These are phyloP conservation scores for Cryphonectria naterciae DNA, from an alignment of 2,329 filamentous ascomycete genomes.

Conservation along the genomic window DNA sequence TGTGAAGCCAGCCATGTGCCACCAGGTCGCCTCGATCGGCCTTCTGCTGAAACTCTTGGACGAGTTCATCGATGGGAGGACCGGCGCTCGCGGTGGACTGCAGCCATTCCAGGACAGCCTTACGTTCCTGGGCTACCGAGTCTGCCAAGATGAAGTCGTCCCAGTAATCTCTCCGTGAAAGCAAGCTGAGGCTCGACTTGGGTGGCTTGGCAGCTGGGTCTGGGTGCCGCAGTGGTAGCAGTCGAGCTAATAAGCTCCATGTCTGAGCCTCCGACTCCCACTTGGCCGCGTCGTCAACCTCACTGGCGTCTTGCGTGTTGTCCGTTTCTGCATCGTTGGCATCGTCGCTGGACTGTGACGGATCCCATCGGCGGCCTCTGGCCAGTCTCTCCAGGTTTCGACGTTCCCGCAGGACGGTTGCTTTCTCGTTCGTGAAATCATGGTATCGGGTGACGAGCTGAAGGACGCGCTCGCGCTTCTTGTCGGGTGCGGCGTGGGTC, in stretches of 20 bases:
- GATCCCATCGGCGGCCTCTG: slow-evolving; percentile 38
- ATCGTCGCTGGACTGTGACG: slow-evolving; percentile 41
- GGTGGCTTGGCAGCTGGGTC: slow-evolving; percentile 37
- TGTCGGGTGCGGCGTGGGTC: slow-evolving; percentile 51
- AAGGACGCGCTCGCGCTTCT: slow-evolving; percentile 68
- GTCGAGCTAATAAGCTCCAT: slow-evolving; percentile 81
- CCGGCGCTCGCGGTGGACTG: slow-evolving; percentile 74
- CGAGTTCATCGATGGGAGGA: slow-evolving; percentile 74
- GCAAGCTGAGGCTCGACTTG: slow-evolving; percentile 33
- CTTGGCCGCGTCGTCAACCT: slow-evolving; percentile 55
- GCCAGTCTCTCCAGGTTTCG: slow-evolving; percentile 41
- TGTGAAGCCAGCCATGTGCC: slow-evolving; percentile 90
- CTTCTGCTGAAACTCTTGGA: slow-evolving; percentile 74
- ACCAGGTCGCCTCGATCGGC: slow-evolving; percentile 82
- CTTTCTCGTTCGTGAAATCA: slow-evolving; percentile 54
- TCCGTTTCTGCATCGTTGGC: slow-evolving; percentile 62
- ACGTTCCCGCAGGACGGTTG: slow-evolving; percentile 48
- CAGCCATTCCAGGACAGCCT: slow-evolving; percentile 83
- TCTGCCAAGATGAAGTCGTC: slow-evolving; percentile 76
- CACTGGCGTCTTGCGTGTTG: slow-evolving; percentile 46
- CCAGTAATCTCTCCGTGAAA: slow-evolving; percentile 53
- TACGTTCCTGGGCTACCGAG: slow-evolving; percentile 74
- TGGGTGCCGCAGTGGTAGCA: slow-evolving; percentile 72
- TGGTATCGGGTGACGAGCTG: slow-evolving; percentile 70
- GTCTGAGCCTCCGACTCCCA: slow-evolving; percentile 86